Evolutionary conservation across 164 flowering plant genomes (phyloP).

Genomic region (Umbellularia californica): DNA sequence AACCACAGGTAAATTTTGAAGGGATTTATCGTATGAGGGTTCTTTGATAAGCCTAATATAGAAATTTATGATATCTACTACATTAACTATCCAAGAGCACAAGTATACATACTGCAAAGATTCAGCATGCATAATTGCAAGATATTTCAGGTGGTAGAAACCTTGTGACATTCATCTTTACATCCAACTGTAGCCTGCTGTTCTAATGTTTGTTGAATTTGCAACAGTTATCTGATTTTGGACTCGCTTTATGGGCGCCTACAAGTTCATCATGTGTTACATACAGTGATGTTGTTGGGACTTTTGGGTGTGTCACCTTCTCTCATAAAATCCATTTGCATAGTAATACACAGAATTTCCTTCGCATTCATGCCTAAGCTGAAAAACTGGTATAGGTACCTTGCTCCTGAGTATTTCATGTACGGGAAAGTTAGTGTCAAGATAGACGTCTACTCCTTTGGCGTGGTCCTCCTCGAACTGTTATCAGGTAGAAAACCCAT

Average conservation of each 20-base stretch:
- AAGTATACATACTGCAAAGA: too few relatives aligned
- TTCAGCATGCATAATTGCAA: too few relatives aligned
- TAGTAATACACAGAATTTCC: too few relatives aligned
- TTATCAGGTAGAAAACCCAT: slow-evolving; percentile 79
- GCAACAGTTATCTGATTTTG: slow-evolving; percentile 84
- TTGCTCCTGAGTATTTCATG: slow-evolving; percentile 96
- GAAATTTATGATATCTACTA: not conserved
- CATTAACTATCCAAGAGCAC: not conserved
- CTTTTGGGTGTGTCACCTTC: slow-evolving; percentile 47
- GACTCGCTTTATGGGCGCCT: slow-evolving; percentile 93
- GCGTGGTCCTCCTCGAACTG: slow-evolving; percentile 85
- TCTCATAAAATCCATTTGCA: not conserved
- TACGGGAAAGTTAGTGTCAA: slow-evolving; percentile 89
- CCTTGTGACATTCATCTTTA: not conserved
- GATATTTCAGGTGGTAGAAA: not conserved
- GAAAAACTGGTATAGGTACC: slow-evolving; percentile 30
- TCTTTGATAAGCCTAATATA: not conserved
- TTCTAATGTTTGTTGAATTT: not conserved
- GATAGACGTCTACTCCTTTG: slow-evolving; percentile 87
- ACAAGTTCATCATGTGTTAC: slow-evolving; percentile 39
- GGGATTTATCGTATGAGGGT: not conserved
- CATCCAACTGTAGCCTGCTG: not conserved
- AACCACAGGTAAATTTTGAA: slow-evolving; percentile 60
- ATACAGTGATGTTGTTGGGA: slow-evolving; percentile 72
- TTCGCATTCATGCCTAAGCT: not conserved